phyloP scores from a whole-genome alignment of 169 alveolate genomes.

The Amoebophrya sp. region DNA sequence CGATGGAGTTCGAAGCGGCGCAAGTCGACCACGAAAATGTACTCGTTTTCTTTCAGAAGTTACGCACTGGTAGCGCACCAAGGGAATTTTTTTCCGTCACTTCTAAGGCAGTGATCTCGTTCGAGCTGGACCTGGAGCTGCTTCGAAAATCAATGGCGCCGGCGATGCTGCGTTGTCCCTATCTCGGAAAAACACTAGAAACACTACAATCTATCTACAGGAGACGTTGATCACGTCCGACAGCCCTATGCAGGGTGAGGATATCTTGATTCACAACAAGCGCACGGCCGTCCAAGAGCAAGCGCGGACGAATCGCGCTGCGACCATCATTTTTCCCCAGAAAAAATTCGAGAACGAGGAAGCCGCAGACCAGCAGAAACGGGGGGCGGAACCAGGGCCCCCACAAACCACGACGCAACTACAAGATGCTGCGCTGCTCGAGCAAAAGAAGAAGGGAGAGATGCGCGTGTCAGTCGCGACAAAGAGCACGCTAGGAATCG shows the following conservation, averaged over 20 bases:
- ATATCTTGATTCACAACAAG: not conserved
- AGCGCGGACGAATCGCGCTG: too few species aligned
- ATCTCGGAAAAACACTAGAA: too few species aligned
- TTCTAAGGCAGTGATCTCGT: too few species aligned
- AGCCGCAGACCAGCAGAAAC: too few species aligned
- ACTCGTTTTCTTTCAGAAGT: too few species aligned
- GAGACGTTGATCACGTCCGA: not conserved
- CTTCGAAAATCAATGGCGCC: too few species aligned
- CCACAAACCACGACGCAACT: not conserved
- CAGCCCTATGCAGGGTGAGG: not conserved
- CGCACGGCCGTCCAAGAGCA: not conserved
- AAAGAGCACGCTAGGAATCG: not conserved
- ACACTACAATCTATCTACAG: not conserved
- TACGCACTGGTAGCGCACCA: too few species aligned
- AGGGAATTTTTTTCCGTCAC: not conserved
- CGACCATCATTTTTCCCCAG: not conserved
- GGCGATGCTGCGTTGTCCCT: too few species aligned
- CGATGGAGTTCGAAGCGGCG: not conserved
- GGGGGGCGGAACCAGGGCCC: too few species aligned
- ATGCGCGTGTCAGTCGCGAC: not conserved
- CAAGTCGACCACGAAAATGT: not conserved
- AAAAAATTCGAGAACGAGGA: too few species aligned
- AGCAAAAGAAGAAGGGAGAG: not conserved
- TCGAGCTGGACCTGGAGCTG: too few species aligned
- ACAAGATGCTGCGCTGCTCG: too few species aligned